Evolutionary conservation across 2,329 filamentous ascomycete genomes (phyloP), one percentile per base, ranked within the genome.

Genomic region (Alternaria viburni): DNA sequence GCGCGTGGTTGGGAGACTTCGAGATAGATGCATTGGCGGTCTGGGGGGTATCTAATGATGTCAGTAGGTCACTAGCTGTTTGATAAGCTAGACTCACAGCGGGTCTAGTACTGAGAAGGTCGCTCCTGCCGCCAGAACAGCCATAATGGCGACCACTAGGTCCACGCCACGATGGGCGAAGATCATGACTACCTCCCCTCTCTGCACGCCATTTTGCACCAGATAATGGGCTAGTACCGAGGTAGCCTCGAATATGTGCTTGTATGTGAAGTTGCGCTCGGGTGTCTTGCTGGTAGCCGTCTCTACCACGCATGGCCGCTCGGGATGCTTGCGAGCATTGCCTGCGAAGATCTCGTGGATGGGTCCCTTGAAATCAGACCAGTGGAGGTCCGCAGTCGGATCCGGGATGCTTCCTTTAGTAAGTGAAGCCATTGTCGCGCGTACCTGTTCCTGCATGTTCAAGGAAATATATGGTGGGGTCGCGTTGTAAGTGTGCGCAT

Each of bases 111-210:
- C 86, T 57, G 85, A 87, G 77, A 88, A 86, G 36, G 86, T 87
- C 9, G 86, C 87, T 60, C 87, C 87, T 41, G 87, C 86, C 63
- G 85, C 86, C 54, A 87, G 75, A 5, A 83, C 82, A 63, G 93
- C 94, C 92, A 97, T 97, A 57, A 93, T 89, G 36, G 91, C 89
- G 8, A 92, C 88, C 0, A 92, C 90, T 44, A 92, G 81, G 71
- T 92, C 92, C 32, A 97, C 93, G 60, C 89, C 89, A 61, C 94
- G 89, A 80, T 97, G 88, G 59, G 93, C 93, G 76, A 90, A 97
- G 67, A 96, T 92, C 92, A 97, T 97, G 73, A 97, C 93, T 3
- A 97, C 93, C 76, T 98, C 93, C 9, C 93, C 93, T 69, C 89
- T 85, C 62, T 89, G 85, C 67, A 93, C 85, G 61, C 94, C 93